phyloP scores from a whole-genome alignment of 208 protist species.

The Leishmania turanica region DNA sequence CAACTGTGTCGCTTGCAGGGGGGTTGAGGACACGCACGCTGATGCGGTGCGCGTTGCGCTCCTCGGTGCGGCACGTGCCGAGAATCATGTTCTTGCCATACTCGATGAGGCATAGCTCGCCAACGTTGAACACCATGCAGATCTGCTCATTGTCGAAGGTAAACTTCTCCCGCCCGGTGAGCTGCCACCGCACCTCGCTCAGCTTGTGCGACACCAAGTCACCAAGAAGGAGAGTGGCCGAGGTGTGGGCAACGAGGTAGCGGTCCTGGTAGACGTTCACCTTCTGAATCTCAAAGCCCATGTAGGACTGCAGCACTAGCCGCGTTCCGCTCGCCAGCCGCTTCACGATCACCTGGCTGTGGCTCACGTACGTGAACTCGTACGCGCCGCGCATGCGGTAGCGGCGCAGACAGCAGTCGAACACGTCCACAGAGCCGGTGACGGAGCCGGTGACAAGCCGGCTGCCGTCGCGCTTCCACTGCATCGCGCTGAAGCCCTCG shows the following conservation, averaged over 20 bases:
- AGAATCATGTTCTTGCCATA: conserved; percentile 97
- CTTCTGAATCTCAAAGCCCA: conserved; percentile 95
- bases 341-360: conserved; percentile 97
- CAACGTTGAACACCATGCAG: conserved; percentile 97
- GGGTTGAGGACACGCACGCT: conserved; percentile 87
- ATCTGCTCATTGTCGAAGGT: conserved; percentile 96
- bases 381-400: conserved; percentile 95
- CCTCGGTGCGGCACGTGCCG: conserved; percentile 96
- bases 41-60: conserved; percentile 95
- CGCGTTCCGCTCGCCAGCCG: conserved; percentile 87
- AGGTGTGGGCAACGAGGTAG: conserved; percentile 96
- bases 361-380: conserved; percentile 98
- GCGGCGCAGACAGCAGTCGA: conserved; percentile 95
- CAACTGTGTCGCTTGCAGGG: conserved; percentile 5
- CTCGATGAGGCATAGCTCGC: conserved; percentile 97
- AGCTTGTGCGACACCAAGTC: conserved; percentile 96
- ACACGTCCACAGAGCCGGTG: conserved; percentile 95
- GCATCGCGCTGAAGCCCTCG: conserved; percentile 89
- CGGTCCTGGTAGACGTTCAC: conserved; percentile 97
- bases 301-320: conserved; percentile 95
- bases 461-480: conserved; percentile 96
- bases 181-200: conserved; percentile 93
- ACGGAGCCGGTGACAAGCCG: conserved; percentile 92
- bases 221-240: conserved; percentile 95
- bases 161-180: conserved; percentile 94